Percentiles rank a stretch among this genome's conserved stretches.
Conservation (phyloP, 73 alveolate genomes). For the Breviolum minutum region DNA sequence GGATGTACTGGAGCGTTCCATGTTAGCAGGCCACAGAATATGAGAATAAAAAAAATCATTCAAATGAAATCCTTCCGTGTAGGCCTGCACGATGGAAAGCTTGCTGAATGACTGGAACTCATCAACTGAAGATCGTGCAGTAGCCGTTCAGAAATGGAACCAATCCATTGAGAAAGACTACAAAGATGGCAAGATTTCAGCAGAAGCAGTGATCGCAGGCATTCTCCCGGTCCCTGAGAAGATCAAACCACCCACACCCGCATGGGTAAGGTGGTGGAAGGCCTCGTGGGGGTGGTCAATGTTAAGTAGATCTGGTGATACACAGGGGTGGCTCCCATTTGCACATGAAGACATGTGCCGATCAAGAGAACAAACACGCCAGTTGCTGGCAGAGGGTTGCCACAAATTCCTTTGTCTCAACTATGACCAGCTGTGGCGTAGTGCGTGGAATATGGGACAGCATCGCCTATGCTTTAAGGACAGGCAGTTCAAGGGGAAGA, state of each 20-base stretch:
- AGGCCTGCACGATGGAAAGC: background rate
- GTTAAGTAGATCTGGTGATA: background rate
- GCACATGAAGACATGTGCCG: background rate
- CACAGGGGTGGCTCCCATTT: background rate
- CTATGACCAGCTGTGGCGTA: background rate
- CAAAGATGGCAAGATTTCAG: background rate
- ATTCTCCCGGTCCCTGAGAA: background rate
- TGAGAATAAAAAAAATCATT: too few species aligned
- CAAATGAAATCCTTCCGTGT: background rate
- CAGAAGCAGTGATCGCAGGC: background rate
- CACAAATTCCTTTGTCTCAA: background rate
- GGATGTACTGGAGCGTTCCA: background rate
- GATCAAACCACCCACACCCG: background rate
- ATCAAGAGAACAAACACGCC: background rate
- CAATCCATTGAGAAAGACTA: background rate
- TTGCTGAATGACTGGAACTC: constrained; percentile 22
- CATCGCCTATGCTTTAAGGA: background rate
- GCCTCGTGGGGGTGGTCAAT: background rate
- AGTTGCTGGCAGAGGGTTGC: background rate
- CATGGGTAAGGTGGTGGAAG: background rate
- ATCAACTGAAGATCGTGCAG: background rate
- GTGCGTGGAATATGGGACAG: background rate
- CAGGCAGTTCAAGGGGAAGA: background rate
- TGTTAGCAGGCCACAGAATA: background rate
- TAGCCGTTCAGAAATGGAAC: background rate